Percentiles rank a stretch among this genome's conserved stretches.
Evolutionary conservation across 2,329 filamentous ascomycete species (phyloP).

Genomic region (Penicillium freii): DNA sequence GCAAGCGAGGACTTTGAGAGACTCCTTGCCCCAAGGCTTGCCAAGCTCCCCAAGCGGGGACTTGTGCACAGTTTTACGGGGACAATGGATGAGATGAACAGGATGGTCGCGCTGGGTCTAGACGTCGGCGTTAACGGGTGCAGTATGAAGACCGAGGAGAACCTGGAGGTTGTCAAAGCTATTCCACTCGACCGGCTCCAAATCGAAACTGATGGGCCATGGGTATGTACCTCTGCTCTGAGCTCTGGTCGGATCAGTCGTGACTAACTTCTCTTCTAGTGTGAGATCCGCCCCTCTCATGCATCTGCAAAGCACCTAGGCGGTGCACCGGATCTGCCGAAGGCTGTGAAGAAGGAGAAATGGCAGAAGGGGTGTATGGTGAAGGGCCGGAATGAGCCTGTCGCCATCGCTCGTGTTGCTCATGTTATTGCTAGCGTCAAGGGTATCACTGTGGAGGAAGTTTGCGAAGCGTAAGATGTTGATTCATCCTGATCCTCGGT

Average conservation of each 20-base stretch:
- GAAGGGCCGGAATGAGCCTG: constrained; percentile 92
- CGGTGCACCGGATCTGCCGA: constrained; percentile 70
- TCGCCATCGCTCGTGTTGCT: constrained; percentile 81
- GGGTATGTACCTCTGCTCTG: constrained; percentile 46
- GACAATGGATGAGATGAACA: constrained; percentile 76
- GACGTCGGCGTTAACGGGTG: constrained; percentile 97
- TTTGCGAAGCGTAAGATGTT: constrained; percentile 69
- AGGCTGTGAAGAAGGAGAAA: constrained; percentile 91
- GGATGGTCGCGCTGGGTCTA: constrained; percentile 75
- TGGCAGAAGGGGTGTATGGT: constrained; percentile 86
- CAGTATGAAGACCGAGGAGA: constrained; percentile 90
- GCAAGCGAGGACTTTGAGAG: constrained; percentile 80
- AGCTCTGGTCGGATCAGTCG: background rate
- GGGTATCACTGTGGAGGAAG: constrained; percentile 71
- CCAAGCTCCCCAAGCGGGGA: constrained; percentile 68
- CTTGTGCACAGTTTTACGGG: constrained; percentile 97
- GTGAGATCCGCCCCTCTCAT: constrained; percentile 86
- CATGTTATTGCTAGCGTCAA: constrained; percentile 85
- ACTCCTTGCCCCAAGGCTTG: constrained; percentile 63
- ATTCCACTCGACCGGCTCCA: constrained; percentile 79
- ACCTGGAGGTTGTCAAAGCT: constrained; percentile 76
- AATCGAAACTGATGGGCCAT: constrained; percentile 95
- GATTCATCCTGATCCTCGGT: background rate
- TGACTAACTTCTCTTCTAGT: constrained; percentile 48
- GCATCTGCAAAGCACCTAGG: constrained; percentile 74